phyloP scores from a whole-genome alignment of 2,329 filamentous ascomycete genomes.

The Gliomastix tumulicola region DNA sequence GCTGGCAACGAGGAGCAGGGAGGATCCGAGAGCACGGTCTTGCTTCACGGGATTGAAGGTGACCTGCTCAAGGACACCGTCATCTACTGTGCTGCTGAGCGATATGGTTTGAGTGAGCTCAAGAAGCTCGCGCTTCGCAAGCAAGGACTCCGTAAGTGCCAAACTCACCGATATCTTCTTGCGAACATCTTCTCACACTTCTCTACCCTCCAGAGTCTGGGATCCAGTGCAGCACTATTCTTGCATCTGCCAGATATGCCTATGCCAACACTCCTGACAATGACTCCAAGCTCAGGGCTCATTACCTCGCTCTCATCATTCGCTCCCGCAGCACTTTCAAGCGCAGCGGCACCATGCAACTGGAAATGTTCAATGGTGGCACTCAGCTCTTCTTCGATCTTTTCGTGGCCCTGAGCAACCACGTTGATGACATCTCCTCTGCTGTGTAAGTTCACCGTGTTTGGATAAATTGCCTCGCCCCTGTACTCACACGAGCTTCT shows the following conservation, averaged over 20 bases:
- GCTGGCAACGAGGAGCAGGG: constrained; percentile 32
- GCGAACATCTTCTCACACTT: not conserved
- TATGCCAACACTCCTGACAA: constrained; percentile 84
- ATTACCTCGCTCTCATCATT: constrained; percentile 90
- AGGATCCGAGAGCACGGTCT: constrained; percentile 58
- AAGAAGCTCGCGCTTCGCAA: constrained; percentile 82
- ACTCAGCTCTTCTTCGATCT: constrained; percentile 84
- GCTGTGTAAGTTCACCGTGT: constrained; percentile 37
- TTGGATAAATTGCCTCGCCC: not conserved
- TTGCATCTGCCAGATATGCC: constrained; percentile 81
- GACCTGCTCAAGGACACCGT: constrained; percentile 81
- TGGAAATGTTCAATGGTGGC: constrained; percentile 85
- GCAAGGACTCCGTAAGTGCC: constrained; percentile 67
- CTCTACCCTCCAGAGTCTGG: constrained; percentile 50
- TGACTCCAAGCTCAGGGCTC: constrained; percentile 84
- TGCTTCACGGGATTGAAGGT: constrained; percentile 56
- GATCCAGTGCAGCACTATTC: constrained; percentile 77
- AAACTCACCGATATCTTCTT: not conserved
- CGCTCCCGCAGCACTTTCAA: constrained; percentile 84
- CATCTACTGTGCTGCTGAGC: constrained; percentile 83
- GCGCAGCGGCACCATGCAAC: constrained; percentile 89
- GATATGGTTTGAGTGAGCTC: constrained; percentile 75
- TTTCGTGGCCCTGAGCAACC: constrained; percentile 88
- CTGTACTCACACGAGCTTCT: not conserved
- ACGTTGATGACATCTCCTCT: constrained; percentile 65